Conservation (phyloP, 495 filamentous ascomycete species). For the Podospora fimiseda region DNA sequence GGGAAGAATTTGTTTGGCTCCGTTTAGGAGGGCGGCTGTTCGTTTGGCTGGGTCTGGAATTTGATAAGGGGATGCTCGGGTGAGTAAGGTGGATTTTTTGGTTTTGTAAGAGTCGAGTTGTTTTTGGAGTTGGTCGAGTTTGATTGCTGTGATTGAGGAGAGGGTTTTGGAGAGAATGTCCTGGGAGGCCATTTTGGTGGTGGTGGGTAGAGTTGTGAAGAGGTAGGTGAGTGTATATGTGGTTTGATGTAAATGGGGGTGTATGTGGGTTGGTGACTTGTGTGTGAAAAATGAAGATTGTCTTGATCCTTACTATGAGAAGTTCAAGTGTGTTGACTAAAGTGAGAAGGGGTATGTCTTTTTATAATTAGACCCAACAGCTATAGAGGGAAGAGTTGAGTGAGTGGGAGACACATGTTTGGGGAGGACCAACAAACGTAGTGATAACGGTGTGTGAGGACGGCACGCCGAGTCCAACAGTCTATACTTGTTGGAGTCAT, state of each 20-base stretch:
- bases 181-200: conserved; percentile 23
- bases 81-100: conserved; percentile 30
- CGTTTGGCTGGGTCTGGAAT: conserved; percentile 23
- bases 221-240: too few relatives aligned
- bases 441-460: not conserved
- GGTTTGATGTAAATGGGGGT: too few relatives aligned
- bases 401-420: too few relatives aligned
- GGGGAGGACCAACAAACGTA: too few relatives aligned
- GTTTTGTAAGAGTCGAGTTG: conserved; percentile 48
- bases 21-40: conserved; percentile 21
- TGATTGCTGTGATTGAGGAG: conserved; percentile 59
- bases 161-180: conserved; percentile 52
- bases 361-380: too few relatives aligned
- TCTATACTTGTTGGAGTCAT: not conserved
- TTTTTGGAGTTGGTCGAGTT: conserved; percentile 54
- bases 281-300: too few relatives aligned
- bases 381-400: too few relatives aligned
- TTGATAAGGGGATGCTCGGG: conserved; percentile 21
- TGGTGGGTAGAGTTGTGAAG: not conserved
- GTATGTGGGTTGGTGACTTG: too few relatives aligned
- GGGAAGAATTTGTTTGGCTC: conserved; percentile 27
- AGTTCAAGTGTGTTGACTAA: too few relatives aligned
- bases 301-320: too few relatives aligned
- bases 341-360: too few relatives aligned
- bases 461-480: not conserved